A percentile compares a stretch with the other conserved stretches of the same genome.
These are phyloP conservation scores for Micromonas pusilla DNA, from an alignment of 139 green algal species.

Conservation along the genomic window DNA sequence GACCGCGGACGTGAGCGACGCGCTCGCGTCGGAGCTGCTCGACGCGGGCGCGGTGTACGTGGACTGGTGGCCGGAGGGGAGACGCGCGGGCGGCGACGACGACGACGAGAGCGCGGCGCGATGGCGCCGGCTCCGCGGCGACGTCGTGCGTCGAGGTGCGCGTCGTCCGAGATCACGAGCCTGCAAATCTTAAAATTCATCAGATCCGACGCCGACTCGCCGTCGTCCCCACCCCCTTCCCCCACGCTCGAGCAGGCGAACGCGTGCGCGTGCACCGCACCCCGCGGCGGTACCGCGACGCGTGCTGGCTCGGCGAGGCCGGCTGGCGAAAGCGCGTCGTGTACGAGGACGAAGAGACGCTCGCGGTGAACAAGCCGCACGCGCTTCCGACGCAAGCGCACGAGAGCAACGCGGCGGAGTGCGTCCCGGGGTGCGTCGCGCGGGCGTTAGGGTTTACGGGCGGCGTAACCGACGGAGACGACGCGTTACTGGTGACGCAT, in stretches of 20 bases:
- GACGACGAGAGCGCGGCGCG: background rate
- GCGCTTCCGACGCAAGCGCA: background rate
- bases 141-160: background rate
- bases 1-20: background rate
- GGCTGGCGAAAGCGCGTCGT: background rate
- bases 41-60: background rate
- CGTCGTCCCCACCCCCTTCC: background rate
- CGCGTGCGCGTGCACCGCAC: background rate
- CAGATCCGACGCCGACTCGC: background rate
- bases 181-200: background rate
- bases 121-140: background rate
- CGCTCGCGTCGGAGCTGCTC: background rate
- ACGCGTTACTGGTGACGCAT: constrained; percentile 9
- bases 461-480: background rate
- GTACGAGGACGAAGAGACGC: background rate
- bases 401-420: background rate
- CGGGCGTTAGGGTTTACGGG: background rate
- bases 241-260: background rate
- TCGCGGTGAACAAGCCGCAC: background rate
- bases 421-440: background rate
- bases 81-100: too few species aligned
- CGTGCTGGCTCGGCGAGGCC: background rate
- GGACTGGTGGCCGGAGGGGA: background rate
- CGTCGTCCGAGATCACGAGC: too few species aligned
- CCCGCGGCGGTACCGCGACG: background rate